Evolutionary conservation across 805 yeast genomes (phyloP).

Genomic region (Metschnikowia koreensis): DNA sequence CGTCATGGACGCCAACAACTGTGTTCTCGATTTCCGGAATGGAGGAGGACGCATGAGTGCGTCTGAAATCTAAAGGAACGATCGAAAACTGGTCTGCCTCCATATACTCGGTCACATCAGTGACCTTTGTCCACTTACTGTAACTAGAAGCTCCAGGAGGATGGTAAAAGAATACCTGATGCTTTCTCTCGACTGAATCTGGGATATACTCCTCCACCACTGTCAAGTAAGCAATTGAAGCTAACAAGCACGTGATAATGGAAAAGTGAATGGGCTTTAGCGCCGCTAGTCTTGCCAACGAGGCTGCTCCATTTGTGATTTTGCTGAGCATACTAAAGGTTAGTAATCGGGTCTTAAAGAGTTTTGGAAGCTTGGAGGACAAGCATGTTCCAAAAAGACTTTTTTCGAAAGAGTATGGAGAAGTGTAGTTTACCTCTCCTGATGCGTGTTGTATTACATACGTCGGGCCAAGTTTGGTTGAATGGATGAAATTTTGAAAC

Average conservation of each 20-base stretch:
- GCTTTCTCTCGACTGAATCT: conserved; percentile 37
- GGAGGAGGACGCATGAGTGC: conserved; percentile 34
- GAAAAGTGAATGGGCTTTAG: conserved; percentile 85
- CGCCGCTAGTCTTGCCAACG: conserved; percentile 61
- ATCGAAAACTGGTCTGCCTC: conserved; percentile 48
- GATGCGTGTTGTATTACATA: neutral
- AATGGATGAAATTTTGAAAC: conserved; percentile 1
- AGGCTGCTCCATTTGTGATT: conserved; percentile 32
- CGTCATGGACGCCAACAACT: conserved; percentile 38
- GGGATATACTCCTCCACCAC: conserved; percentile 66
- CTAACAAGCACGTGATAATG: conserved; percentile 65
- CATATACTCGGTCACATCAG: conserved; percentile 38
- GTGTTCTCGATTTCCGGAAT: conserved; percentile 44
- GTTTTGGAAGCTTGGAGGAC: neutral
- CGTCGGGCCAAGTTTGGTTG: conserved; percentile 8
- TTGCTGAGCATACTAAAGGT: conserved; percentile 26
- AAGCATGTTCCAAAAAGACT: no score
- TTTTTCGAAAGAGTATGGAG: neutral
- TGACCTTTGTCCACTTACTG: conserved; percentile 49
- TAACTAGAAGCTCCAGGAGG: conserved; percentile 35
- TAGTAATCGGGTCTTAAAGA: neutral
- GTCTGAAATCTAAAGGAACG: conserved; percentile 57
- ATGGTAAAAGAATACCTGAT: conserved; percentile 30
- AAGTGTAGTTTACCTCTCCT: neutral
- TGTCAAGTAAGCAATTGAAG: conserved; percentile 77